Evolutionary conservation across 1,284 basidiomycete genomes (phyloP), one percentile per base, ranked within the genome.

Genomic region (Neonothopanus nambi): DNA sequence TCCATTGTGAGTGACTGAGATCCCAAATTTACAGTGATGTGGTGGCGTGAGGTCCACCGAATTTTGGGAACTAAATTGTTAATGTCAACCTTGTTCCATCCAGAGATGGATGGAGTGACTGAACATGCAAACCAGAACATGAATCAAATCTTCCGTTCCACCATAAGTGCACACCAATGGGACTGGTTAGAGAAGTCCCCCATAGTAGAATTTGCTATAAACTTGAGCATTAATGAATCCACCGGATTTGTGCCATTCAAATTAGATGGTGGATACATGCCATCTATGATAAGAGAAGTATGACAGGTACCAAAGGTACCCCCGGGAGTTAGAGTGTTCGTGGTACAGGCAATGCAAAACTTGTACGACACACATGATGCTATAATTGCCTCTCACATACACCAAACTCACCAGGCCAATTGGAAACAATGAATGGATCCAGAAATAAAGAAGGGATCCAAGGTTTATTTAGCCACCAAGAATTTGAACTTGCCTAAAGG

Each of bases 191-290:
- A 60, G 0, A 61, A 64, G 24, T 3, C 71, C 1, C 68, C 70
- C 0, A 24, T 67, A 11, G 63, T 68, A 0, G 69, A 73, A 28
- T 51, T 51, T 38, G 41, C 50, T 3, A 17, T 51, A 17, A 51
- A 51, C 39, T 43, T 40, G 4, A 63, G 63, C 17, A 53, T 66
- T 0, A 68, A 57, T 20, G 63, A 59, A 1, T 59, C 65, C 0
- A 74, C 68, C 0, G 67, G 68, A 1, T 72, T 65, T 46, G 61
- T 70, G 1, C 71, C 70, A 1, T 77, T 76, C 51, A 64, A 71
- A 36, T 55, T 76, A 68, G 70, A 2, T 46, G 36, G 8, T 3
- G 33, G 8, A n/a, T n/a, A n/a, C n/a, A n/a, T n/a, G n/a, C 45
- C 33, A 1, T 48, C 45, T 1, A 51, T 51, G 50, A 2, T 51